phyloP scores from a whole-genome alignment of 352 stramenopile genomes.

The Globisporangium abappressorium region DNA sequence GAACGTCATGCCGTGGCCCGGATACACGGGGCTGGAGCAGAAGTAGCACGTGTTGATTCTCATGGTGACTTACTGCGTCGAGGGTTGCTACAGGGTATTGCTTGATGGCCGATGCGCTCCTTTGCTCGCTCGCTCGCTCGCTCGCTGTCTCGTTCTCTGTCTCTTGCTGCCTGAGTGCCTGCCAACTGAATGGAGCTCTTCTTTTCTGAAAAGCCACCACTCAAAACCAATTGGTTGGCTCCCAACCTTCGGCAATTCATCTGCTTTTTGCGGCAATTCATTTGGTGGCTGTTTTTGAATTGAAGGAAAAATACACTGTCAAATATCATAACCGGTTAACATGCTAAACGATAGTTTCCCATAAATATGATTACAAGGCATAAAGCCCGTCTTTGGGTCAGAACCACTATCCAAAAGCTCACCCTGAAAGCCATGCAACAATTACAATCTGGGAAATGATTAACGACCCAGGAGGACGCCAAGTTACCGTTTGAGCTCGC shows the following conservation, averaged over 20 bases:
- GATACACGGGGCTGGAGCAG: constrained; percentile 99
- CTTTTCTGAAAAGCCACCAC: constrained; percentile 9
- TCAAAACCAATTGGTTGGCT: constrained; percentile 15
- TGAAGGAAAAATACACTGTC: neutral
- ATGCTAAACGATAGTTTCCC: neutral
- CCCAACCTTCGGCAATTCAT: constrained; percentile 6
- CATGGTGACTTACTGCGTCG: constrained; percentile 55
- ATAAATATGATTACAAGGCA: no score
- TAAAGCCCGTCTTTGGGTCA: no score
- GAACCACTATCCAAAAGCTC: no score
- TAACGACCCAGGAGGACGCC: no score
- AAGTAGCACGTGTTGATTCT: constrained; percentile 99
- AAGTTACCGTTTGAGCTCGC: no score
- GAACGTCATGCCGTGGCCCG: constrained; percentile 98
- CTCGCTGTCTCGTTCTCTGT: constrained; percentile 5
- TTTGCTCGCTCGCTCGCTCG: neutral
- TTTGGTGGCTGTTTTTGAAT: neutral
- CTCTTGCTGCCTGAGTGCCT: neutral
- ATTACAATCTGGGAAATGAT: no score
- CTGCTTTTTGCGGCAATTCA: constrained; percentile 3
- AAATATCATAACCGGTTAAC: neutral
- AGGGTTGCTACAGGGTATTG: neutral
- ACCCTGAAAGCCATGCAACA: no score
- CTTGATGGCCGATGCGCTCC: neutral
- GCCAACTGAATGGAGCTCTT: constrained; percentile 10